Conservation (phyloP, 2,329 filamentous ascomycete genomes). For the Fusarium sp. region DNA sequence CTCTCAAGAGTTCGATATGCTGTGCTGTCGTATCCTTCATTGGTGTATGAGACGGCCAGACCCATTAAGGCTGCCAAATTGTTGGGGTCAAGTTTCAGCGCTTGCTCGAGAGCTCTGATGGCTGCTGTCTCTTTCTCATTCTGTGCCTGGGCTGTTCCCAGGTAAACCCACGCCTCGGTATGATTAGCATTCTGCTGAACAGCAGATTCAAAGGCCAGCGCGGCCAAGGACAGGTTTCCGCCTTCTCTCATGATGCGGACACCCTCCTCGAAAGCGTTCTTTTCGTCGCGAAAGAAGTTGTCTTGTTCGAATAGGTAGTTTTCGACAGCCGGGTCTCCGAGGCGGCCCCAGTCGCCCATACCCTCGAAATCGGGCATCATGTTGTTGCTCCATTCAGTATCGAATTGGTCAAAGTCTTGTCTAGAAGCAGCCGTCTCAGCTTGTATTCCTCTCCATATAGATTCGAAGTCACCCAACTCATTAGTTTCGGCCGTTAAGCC, state of each 20-base stretch:
- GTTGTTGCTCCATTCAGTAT: constrained; percentile 79
- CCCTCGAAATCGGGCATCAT: constrained; percentile 66
- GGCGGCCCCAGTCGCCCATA: constrained; percentile 70
- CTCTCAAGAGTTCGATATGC: constrained; percentile 96
- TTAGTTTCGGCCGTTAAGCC: constrained; percentile 74
- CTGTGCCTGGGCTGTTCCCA: constrained; percentile 93
- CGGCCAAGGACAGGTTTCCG: constrained; percentile 91
- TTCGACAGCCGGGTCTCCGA: constrained; percentile 81
- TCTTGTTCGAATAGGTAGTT: constrained; percentile 96
- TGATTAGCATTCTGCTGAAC: constrained; percentile 89
- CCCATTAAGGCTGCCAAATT: constrained; percentile 94
- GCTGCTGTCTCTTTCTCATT: constrained; percentile 98
- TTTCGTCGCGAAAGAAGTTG: constrained; percentile 84
- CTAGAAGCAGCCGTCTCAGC: constrained; percentile 76
- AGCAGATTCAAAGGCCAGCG: constrained; percentile 94
- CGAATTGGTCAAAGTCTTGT: constrained; percentile 73
- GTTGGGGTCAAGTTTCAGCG: constrained; percentile 84
- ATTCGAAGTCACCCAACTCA: constrained; percentile 88
- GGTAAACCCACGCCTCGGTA: constrained; percentile 90
- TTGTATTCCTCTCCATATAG: constrained; percentile 85
- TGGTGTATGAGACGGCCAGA: constrained; percentile 95
- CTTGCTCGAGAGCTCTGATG: constrained; percentile 91
- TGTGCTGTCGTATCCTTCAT: constrained; percentile 97
- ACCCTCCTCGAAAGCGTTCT: constrained; percentile 91
- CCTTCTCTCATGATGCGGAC: constrained; percentile 92